Percentiles rank a stretch among this genome's conserved stretches.
phyloP scores from a whole-genome alignment of 1,139 yeast species.

The Yamadazyma dushanensis region DNA sequence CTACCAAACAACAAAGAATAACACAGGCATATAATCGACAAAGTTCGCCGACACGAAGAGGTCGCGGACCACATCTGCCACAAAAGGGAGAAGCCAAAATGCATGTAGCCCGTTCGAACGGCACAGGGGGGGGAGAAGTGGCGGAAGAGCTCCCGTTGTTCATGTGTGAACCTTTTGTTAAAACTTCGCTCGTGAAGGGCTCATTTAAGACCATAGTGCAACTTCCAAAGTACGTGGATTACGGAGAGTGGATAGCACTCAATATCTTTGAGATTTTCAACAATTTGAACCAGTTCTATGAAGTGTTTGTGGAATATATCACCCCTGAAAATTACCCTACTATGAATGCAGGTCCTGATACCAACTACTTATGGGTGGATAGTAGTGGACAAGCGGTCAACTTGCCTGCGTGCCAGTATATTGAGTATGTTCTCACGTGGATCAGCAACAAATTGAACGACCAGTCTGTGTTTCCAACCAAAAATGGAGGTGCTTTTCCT shows the following conservation, averaged over 20 bases:
- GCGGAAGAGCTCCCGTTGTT: conserved; percentile 54
- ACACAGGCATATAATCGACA: conserved; percentile 25
- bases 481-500: conserved; percentile 91
- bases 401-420: conserved; percentile 89
- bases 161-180: conserved; percentile 88
- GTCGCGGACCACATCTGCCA: conserved; percentile 15
- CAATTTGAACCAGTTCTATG: conserved; percentile 83
- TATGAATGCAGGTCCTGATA: conserved; percentile 94
- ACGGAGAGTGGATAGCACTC: conserved; percentile 93
- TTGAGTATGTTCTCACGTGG: conserved; percentile 91
- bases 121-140: conserved; percentile 7
- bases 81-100: conserved; percentile 11
- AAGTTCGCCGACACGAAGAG: conserved; percentile 36
- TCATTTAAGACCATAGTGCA: conserved; percentile 94
- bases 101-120: neutral
- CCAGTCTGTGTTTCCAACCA: conserved; percentile 88
- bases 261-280: conserved; percentile 89
- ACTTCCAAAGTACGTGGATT: conserved; percentile 90
- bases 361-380: conserved; percentile 91
- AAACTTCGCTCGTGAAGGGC: conserved; percentile 95
- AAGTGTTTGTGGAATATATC: conserved; percentile 82
- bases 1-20: conserved; percentile 27
- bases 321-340: conserved; percentile 88
- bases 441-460: conserved; percentile 84
- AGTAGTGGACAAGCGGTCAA: conserved; percentile 74